Evolutionary conservation across 2,329 filamentous ascomycete genomes (phyloP), one percentile per base, ranked within the genome.

Genomic region (Clonostachys solani): DNA sequence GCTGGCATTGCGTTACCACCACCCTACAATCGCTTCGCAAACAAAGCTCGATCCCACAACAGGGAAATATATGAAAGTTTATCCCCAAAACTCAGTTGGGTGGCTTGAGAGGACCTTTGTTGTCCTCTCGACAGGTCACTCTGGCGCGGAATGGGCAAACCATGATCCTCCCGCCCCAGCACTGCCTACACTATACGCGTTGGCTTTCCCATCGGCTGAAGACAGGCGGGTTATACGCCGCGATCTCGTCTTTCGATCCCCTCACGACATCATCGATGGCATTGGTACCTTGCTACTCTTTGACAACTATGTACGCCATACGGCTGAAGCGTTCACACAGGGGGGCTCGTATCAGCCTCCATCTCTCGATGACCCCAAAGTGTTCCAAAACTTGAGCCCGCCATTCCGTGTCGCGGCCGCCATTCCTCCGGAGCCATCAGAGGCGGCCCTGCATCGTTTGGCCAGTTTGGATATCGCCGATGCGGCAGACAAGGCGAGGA

Each of bases 181-280:
- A 1, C 8, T 57, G 0, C 61, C 64, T 3, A 67, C 63, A 0
- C 51, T 71, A 13, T 67, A 64, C 37, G 50, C 68, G 7, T 17
- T 69, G 5, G 45, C 49, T 12, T 50, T 55, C 7, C 50, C 55
- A 8, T 2, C 9, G 7, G 5, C 37, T 19, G 12, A 12, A 12
- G 19, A 43, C n/a, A 33, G 29, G 16, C 12, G 12, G 15, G 16
- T 16, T 16, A 6, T 29, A 9, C 58, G 54, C 1, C 57, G 59
- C 2, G 67, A 70, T 34, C 48, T 68, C 1, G 52, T 70, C 5
- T 53, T 71, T 15, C 61, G 66, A 1, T 64, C 62, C 2, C 64
- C 63, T 1, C 67, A 70, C 44, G 64, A 69, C 12, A 60, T 69
- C n/a, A 62, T 70, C 6, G 68, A 71, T 33, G 67, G 68, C 0